Percentiles rank a stretch among this genome's conserved stretches.
Conservation (phyloP, 139 green algal genomes). For the Eudorina sp. region DNA sequence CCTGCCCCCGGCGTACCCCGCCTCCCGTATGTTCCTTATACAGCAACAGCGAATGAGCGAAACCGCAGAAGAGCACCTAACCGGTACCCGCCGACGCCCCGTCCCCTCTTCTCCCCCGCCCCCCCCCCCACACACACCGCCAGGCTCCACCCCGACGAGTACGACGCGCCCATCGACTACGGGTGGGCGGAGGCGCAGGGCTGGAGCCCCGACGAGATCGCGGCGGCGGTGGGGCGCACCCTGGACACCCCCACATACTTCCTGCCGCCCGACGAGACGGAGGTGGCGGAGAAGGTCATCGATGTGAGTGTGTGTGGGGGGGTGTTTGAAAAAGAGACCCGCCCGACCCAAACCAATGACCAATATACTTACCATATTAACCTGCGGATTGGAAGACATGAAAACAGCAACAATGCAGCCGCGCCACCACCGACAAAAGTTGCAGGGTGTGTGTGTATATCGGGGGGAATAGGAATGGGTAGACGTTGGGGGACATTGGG, state of each 20-base stretch:
- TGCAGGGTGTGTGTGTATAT: no score
- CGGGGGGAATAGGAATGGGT: neutral
- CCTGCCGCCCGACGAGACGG: neutral
- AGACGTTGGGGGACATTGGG: no score
- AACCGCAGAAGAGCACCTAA: no score
- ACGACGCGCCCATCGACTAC: conserved; percentile 54
- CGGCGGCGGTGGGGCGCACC: conserved; percentile 18
- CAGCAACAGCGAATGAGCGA: no score
- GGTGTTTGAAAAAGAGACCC: no score
- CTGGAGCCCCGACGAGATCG: conserved; percentile 46
- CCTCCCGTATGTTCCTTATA: neutral
- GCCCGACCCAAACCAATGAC: no score
- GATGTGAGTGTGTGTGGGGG: conserved; percentile 15
- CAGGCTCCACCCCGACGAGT: conserved; percentile 51
- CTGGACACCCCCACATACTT: conserved; percentile 36
- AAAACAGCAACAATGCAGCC: no score
- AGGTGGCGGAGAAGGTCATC: neutral
- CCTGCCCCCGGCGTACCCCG: no score
- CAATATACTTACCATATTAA: no score
- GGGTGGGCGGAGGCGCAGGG: conserved; percentile 44
- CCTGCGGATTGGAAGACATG: no score
- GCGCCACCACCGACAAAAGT: no score
- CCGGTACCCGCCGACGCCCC: neutral
- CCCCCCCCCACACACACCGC: neutral
- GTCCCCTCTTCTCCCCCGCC: neutral